phyloP scores from a whole-genome alignment of 352 stramenopile species.

The Peronospora tabacina region DNA sequence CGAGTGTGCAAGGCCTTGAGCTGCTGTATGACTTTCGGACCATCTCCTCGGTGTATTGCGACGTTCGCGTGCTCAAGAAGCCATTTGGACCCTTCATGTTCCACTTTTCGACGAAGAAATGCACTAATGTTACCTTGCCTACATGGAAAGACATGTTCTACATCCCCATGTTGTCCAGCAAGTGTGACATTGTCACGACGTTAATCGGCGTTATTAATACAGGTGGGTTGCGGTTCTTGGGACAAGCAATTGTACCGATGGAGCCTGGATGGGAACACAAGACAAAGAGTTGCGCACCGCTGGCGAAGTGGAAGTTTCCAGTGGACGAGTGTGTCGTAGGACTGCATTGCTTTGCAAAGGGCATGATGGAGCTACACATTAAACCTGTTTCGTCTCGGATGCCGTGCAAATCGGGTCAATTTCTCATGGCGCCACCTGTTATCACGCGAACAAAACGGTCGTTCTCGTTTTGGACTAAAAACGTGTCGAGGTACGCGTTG shows the following conservation, averaged over 20 bases:
- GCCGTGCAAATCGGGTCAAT: constrained; percentile 68
- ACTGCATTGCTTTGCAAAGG: constrained; percentile 56
- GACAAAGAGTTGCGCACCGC: constrained; percentile 29
- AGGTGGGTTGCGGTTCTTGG: constrained; percentile 51
- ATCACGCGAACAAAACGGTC: constrained; percentile 32
- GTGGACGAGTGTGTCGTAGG: constrained; percentile 61
- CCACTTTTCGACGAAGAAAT: constrained; percentile 58
- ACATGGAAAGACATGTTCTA: constrained; percentile 64
- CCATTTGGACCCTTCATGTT: constrained; percentile 85
- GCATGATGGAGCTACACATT: constrained; percentile 50
- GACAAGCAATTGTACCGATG: constrained; percentile 50
- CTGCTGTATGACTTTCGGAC: constrained; percentile 77
- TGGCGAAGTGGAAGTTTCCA: constrained; percentile 77
- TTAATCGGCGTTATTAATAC: constrained; percentile 57
- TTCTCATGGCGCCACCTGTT: constrained; percentile 50
- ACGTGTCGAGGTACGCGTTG: constrained; percentile 33
- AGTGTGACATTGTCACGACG: constrained; percentile 74
- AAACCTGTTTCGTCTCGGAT: constrained; percentile 49
- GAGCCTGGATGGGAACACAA: constrained; percentile 57
- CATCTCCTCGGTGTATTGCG: constrained; percentile 58
- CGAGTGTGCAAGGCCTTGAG: constrained; percentile 38
- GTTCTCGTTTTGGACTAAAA: constrained; percentile 62
- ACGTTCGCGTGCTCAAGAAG: constrained; percentile 79
- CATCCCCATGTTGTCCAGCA: constrained; percentile 72
- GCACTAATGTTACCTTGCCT: constrained; percentile 48